Evolutionary conservation across 768 basidiomycete genomes (phyloP).

Genomic region (Tremella mesenterica): DNA sequence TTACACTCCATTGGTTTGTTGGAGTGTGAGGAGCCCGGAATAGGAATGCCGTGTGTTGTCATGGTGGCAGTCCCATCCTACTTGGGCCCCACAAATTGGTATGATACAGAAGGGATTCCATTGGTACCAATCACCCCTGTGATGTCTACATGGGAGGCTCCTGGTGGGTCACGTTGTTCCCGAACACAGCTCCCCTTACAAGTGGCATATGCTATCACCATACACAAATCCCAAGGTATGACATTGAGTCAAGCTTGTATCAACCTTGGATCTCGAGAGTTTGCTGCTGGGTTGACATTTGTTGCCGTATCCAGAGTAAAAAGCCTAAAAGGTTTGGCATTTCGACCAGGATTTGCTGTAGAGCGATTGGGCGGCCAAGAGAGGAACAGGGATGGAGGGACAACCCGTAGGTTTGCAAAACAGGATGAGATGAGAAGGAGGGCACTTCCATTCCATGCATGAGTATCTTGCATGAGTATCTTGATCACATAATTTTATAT

Average conservation of each 20-base stretch:
- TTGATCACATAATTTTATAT: no score
- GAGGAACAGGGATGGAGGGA: no score
- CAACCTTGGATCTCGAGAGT: not conserved
- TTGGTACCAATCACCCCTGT: not conserved
- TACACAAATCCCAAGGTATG: constrained; percentile 1
- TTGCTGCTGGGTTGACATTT: not conserved
- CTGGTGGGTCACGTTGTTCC: not conserved
- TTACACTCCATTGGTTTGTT: not conserved
- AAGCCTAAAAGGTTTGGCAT: not conserved
- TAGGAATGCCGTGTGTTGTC: not conserved
- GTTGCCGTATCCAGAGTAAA: not conserved
- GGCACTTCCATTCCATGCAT: no score
- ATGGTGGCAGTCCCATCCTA: not conserved
- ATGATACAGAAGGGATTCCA: no score
- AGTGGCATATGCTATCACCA: not conserved
- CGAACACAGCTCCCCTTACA: not conserved
- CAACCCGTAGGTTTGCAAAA: no score
- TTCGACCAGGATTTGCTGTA: not conserved
- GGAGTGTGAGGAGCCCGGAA: not conserved
- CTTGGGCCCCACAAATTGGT: not conserved
- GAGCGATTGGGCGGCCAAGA: no score
- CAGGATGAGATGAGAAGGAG: no score
- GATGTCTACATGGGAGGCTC: not conserved
- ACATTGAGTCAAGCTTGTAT: not conserved
- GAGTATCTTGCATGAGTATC: no score